These are phyloP conservation scores for Trichoderma erinaceum DNA, from an alignment of 495 filamentous ascomycete genomes.

Conservation along the genomic window DNA sequence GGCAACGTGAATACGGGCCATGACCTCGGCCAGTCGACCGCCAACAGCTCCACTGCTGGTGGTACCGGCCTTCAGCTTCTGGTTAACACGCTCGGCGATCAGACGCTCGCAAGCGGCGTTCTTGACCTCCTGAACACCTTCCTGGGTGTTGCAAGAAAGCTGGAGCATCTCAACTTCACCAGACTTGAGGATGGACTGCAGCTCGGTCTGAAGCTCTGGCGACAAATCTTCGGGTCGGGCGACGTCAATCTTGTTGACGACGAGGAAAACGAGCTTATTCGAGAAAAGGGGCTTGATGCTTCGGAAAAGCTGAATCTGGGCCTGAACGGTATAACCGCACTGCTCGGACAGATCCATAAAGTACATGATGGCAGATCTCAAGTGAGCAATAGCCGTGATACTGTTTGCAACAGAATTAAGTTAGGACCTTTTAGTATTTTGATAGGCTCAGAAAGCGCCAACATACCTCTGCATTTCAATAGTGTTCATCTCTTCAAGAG, in stretches of 20 bases:
- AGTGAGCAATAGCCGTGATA: slow-evolving; percentile 94
- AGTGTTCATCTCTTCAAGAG: slow-evolving; percentile 98
- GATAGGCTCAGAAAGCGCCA: not conserved
- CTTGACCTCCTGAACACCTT: slow-evolving; percentile 89
- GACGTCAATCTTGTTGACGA: slow-evolving; percentile 97
- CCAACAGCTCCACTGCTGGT: slow-evolving; percentile 64
- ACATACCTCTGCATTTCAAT: slow-evolving; percentile 75
- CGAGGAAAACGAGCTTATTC: slow-evolving; percentile 93
- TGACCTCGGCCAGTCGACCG: slow-evolving; percentile 77
- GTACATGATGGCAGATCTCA: slow-evolving; percentile 89
- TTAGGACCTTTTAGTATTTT: not conserved
- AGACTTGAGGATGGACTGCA: slow-evolving; percentile 73
- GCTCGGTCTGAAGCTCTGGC: slow-evolving; percentile 64
- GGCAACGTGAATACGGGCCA: slow-evolving; percentile 91
- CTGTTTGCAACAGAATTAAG: slow-evolving; percentile 29
- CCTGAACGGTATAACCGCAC: slow-evolving; percentile 88
- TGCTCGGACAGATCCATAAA: slow-evolving; percentile 98
- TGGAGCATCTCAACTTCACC: slow-evolving; percentile 87
- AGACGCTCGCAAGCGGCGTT: slow-evolving; percentile 91
- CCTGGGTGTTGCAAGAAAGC: slow-evolving; percentile 88
- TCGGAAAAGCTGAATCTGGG: slow-evolving; percentile 87
- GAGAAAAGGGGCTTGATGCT: slow-evolving; percentile 94
- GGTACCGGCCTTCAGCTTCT: slow-evolving; percentile 89
- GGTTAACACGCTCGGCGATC: slow-evolving; percentile 83
- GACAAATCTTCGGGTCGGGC: slow-evolving; percentile 83